Base-by-base conservation (phyloP, 805 yeast genomes). In the Candida awuae region DNA sequence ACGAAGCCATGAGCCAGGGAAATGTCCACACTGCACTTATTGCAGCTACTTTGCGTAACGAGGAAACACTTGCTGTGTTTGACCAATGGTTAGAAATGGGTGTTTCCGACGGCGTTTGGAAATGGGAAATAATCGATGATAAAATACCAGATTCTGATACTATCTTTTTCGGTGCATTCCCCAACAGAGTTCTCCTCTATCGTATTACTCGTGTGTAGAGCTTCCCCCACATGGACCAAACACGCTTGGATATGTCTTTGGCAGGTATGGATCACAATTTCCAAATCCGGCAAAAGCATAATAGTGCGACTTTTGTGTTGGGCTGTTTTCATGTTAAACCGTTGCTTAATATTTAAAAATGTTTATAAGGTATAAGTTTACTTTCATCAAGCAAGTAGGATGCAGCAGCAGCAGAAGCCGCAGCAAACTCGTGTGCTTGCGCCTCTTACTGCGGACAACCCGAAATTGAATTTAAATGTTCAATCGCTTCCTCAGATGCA, bases 11-110 rank as follows among this genome's bases (percentile, higher is more conserved):
- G 55, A 34, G 49, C 4, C 27, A 49, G 30, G 48, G 49, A 17
- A 40, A 43, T 16, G 59, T 56, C 4, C 47, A 49, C 10, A 35
- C 35, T 6, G 58, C 57, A 3, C 49, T 50, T 32, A 68, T 88
- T 13, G 79, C 94, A 2, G 90, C 94, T 5, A 84, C 96, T 0
- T 68, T 81, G 2, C 61, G 97, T 38, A 86, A 82, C 39, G 66
- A 58, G 18, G 67, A 59, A 2, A 79, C 86, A 0, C 50, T 70
- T 1, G 39, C 49, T 1, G 60, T 47, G 3, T 77, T 79, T 61
- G 71, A 67, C 34, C 32, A 49, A 0, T 55, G 51, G 23, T 54
- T 75, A 7, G 37, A 37, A 6, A 46, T 51, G 51, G 61, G 60
- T 3, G 21, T 14, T 7, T 21, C 37, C 2, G 58, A 55, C 18